These are phyloP conservation scores for Marasmius tenuissimus DNA, from an alignment of 1,284 basidiomycete genomes.

Conservation along the genomic window DNA sequence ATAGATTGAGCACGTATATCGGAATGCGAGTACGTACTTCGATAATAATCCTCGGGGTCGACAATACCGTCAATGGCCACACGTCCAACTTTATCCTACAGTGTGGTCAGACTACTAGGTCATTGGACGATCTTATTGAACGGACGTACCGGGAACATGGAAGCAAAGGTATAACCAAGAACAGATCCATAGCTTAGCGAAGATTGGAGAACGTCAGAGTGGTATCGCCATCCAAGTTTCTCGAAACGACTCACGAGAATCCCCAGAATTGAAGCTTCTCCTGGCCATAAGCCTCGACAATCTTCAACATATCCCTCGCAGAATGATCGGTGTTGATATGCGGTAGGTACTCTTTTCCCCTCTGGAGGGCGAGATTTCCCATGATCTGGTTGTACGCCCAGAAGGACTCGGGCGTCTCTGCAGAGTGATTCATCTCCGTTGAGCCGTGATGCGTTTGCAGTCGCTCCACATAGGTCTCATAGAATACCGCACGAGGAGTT, in stretches of 20 bases:
- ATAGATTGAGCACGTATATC: neutral
- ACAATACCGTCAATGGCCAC: slow-evolving; percentile 20
- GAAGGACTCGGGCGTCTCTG: slow-evolving; percentile 14
- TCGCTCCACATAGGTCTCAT: slow-evolving; percentile 7
- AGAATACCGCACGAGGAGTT: neutral
- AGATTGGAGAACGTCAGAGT: neutral
- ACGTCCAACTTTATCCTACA: slow-evolving; percentile 19
- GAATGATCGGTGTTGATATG: slow-evolving; percentile 26
- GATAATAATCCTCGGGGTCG: slow-evolving; percentile 16
- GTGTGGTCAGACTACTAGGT: too few relatives aligned
- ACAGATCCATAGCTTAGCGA: slow-evolving; percentile 16
- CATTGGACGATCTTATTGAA: neutral
- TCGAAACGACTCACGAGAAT: slow-evolving; percentile 19
- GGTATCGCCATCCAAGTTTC: neutral
- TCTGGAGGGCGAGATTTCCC: slow-evolving; percentile 20
- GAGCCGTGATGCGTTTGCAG: neutral
- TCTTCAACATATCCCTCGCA: slow-evolving; percentile 27
- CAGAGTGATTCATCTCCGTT: slow-evolving; percentile 15
- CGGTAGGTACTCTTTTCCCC: slow-evolving; percentile 11
- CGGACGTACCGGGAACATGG: slow-evolving; percentile 20
- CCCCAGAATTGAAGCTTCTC: slow-evolving; percentile 29
- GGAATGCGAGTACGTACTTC: slow-evolving; percentile 2
- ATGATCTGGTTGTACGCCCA: slow-evolving; percentile 18
- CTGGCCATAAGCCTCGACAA: slow-evolving; percentile 22
- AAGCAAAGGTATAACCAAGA: slow-evolving; percentile 20